Percentiles rank a stretch among this genome's conserved stretches.
These are phyloP conservation scores for Canna indica DNA, from an alignment of 176 grass and related monocot species.

Conservation along the genomic window DNA sequence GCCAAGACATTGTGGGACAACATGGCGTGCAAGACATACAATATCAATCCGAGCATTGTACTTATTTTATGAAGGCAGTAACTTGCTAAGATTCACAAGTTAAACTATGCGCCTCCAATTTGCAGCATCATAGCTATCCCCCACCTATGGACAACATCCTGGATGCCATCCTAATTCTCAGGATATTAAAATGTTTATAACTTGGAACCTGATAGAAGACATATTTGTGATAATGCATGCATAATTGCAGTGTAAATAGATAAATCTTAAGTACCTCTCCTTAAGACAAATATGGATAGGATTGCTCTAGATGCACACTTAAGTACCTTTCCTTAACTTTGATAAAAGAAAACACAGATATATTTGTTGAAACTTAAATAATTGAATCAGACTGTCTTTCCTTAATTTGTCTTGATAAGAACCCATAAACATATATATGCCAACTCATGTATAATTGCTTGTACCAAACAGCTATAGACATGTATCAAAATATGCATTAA, in stretches of 20 bases:
- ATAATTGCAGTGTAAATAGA: too few relatives aligned
- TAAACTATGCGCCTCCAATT: not conserved
- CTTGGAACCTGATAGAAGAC: not conserved
- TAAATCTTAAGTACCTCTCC: not conserved
- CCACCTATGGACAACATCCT: not conserved
- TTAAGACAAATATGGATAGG: not conserved
- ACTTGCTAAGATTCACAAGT: not conserved
- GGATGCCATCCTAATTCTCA: not conserved
- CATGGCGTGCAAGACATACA: not conserved
- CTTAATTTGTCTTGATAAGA: too few relatives aligned
- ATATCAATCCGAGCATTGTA: not conserved
- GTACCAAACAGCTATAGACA: too few relatives aligned
- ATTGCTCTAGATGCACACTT: not conserved
- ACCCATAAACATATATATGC: too few relatives aligned
- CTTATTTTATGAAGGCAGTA: not conserved
- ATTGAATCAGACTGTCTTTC: not conserved
- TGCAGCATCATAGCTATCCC: not conserved
- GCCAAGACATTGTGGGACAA: not conserved
- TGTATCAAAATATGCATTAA: not conserved
- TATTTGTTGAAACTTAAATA: not conserved
- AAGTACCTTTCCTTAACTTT: too few relatives aligned
- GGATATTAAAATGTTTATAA: not conserved
- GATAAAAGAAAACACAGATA: not conserved
- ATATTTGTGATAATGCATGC: not conserved
- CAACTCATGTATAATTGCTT: too few relatives aligned